These are phyloP conservation scores for Verticillium tricorpus DNA, from an alignment of 2,329 filamentous ascomycete genomes.

Conservation along the genomic window DNA sequence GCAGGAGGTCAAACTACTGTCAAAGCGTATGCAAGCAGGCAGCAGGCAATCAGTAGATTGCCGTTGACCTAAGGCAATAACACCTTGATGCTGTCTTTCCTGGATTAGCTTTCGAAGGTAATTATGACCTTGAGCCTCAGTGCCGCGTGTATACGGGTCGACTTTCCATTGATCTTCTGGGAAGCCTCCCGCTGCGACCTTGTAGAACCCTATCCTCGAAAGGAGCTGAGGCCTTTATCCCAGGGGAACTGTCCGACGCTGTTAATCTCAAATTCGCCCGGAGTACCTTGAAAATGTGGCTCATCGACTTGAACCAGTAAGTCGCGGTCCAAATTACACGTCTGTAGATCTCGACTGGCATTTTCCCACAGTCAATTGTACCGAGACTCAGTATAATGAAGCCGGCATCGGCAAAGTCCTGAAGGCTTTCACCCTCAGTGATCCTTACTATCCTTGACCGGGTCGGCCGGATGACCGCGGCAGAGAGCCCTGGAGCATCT, in stretches of 20 bases:
- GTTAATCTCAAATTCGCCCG: too few species aligned
- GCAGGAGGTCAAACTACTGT: too few species aligned
- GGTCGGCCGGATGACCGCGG: neutral
- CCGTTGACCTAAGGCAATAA: too few species aligned
- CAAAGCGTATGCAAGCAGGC: too few species aligned
- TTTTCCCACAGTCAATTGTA: neutral
- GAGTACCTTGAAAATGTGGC: too few species aligned
- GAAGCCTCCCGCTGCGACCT: neutral
- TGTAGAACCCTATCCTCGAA: neutral
- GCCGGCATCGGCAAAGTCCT: neutral
- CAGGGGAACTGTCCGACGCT: too few species aligned
- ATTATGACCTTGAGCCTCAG: too few species aligned
- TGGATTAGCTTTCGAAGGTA: too few species aligned
- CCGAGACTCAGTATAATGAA: neutral
- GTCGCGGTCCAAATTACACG: neutral
- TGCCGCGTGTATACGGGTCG: too few species aligned
- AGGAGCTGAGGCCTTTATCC: neutral
- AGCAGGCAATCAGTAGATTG: too few species aligned
- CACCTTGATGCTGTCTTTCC: too few species aligned
- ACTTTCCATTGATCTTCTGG: neutral
- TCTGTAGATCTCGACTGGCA: neutral
- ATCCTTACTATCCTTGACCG: neutral
- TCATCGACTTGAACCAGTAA: too few species aligned
- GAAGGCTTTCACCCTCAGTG: neutral
- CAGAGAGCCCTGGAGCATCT: constrained; percentile 59